Conservation (phyloP, 164 flowering plant species). For the Paratinospora sagittata region DNA sequence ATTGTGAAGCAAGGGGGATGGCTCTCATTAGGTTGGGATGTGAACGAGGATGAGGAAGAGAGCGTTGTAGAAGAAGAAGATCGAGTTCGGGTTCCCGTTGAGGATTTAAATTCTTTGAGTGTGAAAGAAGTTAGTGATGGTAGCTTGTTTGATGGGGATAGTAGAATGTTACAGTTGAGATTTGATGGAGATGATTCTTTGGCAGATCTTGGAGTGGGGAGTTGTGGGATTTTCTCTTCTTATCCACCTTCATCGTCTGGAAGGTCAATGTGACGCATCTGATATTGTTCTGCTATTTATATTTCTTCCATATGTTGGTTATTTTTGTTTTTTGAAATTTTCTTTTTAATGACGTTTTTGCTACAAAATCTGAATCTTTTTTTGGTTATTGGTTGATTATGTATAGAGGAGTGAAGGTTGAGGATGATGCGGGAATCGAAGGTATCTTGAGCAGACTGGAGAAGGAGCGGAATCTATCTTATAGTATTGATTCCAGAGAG, state of each 20-base stretch:
- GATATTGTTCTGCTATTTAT: neutral
- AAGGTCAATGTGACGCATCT: slow-evolving; percentile 44
- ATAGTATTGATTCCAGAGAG: slow-evolving; percentile 32
- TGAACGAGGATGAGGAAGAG: slow-evolving; percentile 23
- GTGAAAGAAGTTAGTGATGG: neutral
- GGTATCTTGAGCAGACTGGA: slow-evolving; percentile 75
- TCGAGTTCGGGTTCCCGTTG: slow-evolving; percentile 6
- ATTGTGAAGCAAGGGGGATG: slow-evolving; percentile 67
- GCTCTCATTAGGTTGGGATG: slow-evolving; percentile 77
- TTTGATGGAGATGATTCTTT: slow-evolving; percentile 13
- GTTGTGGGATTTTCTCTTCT: slow-evolving; percentile 15
- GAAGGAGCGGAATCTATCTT: slow-evolving; percentile 46
- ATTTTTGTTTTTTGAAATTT: neutral
- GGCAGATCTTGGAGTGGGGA: slow-evolving; percentile 14
- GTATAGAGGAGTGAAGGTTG: slow-evolving; percentile 34
- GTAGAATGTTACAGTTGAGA: slow-evolving; percentile 18
- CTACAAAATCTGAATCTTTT: neutral
- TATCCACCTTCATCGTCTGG: slow-evolving; percentile 37
- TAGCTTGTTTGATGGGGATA: slow-evolving; percentile 8
- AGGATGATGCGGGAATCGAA: slow-evolving; percentile 52
- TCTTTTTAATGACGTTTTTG: neutral
- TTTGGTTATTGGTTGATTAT: slow-evolving; percentile 9
- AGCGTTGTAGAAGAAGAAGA: neutral
- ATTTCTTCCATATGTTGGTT: neutral
- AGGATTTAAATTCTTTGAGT: slow-evolving; percentile 7